A percentile compares a stretch with the other conserved stretches of the same genome.
Evolutionary conservation across 208 protist species (phyloP).

Genomic region (Ichthyophonus hoferi): DNA sequence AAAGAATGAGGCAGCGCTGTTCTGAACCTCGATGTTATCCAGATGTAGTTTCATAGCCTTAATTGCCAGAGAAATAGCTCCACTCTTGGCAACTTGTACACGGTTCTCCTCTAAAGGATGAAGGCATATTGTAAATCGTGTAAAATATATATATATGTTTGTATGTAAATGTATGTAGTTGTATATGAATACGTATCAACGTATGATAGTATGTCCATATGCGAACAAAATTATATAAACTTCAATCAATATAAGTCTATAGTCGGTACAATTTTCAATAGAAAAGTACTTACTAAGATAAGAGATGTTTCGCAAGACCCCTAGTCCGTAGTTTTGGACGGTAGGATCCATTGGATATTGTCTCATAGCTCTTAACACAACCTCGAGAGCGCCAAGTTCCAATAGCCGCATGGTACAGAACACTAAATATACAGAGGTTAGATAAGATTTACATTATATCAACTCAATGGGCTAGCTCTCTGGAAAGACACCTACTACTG

Average conservation of each 20-base stretch:
- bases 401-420: slow-evolving; percentile 13
- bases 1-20: slow-evolving; percentile 35
- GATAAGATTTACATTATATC: neutral
- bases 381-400: neutral
- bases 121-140: neutral
- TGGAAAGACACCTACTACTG: too few relatives aligned
- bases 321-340: slow-evolving; percentile 43
- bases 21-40: slow-evolving; percentile 35
- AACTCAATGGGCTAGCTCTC: too few relatives aligned
- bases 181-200: neutral
- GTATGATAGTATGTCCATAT: neutral
- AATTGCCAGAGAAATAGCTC: slow-evolving; percentile 24
- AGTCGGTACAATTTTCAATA: neutral
- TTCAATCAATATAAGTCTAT: neutral
- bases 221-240: neutral
- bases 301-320: slow-evolving; percentile 40
- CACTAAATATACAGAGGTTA: neutral
- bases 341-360: neutral
- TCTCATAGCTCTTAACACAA: slow-evolving; percentile 15
- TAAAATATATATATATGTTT: neutral
- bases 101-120: slow-evolving; percentile 34
- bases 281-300: slow-evolving; percentile 32
- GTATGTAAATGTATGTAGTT: neutral
- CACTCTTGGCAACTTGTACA: slow-evolving; percentile 26
- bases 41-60: neutral